Conservation (phyloP, 2,329 filamentous ascomycete species). For the Aspergillus amoenus region DNA sequence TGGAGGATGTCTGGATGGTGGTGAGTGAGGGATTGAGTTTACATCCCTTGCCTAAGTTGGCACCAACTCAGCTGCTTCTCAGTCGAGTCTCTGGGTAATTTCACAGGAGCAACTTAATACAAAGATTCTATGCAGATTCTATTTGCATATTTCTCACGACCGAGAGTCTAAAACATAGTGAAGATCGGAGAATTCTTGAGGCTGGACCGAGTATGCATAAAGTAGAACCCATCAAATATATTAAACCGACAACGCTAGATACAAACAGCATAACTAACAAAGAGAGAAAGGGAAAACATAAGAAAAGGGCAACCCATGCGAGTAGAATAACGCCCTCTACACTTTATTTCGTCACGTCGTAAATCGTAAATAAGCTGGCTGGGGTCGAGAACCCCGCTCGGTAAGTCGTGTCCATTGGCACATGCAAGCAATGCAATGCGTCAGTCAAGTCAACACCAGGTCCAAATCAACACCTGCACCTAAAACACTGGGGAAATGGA, state of each 20-base stretch:
- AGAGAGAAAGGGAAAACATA: background rate
- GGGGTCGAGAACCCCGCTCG: background rate
- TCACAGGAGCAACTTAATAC: too few relatives aligned
- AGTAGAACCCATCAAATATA: background rate
- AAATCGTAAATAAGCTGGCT: background rate
- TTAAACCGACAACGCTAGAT: background rate
- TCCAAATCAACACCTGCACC: background rate
- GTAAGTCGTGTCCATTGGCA: background rate
- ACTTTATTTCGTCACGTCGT: conserved; percentile 3
- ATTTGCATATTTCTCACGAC: background rate
- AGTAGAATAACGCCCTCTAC: background rate
- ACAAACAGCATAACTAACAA: background rate
- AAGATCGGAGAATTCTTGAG: too few relatives aligned
- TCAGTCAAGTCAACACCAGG: background rate
- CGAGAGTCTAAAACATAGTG: background rate
- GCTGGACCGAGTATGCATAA: background rate
- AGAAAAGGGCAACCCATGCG: background rate
- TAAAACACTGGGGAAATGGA: too few relatives aligned
- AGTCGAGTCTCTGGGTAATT: too few relatives aligned
- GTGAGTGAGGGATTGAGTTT: too few relatives aligned
- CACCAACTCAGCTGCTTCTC: too few relatives aligned
- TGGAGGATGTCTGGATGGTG: too few relatives aligned
- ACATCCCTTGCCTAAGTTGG: too few relatives aligned
- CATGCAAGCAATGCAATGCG: background rate
- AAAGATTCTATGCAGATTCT: too few relatives aligned